Base-by-base conservation (phyloP, 2,329 filamentous ascomycete species). In the Monilinia fructicola region DNA sequence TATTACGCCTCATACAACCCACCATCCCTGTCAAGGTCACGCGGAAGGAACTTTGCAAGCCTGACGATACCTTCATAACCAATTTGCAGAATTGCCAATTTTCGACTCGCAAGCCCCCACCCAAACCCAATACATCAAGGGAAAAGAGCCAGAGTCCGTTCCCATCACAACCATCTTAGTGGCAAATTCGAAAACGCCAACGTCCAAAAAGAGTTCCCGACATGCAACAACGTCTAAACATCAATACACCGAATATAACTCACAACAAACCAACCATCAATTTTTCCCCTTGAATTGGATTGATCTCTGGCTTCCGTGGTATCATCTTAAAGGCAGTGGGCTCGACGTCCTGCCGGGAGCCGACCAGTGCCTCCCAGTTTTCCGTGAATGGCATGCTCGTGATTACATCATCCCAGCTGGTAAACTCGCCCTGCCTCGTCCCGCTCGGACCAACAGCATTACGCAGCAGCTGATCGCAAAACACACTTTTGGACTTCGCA, bases 401-500 rank as follows among this genome's bases (percentile, higher is more conserved):
- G 16, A 59, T 12, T 3, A 35, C 42, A 0, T 59, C 56, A 11
- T 59, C 18, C 56, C 56, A 59, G n/a, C 42, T 48, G 6, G 5
- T 7, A 48, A 59, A 59, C 1, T 48, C 26, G 26, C 56, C 56
- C 35, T 23, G 0, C 1, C 21, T 35, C 7, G 11, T 48, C 4
- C 12, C 3, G 23, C 35, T 23, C 3, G 31, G 28, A 4, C 26
- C 56, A 10, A 12, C 4, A 31, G 44, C 28, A 4, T 1, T 14
- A 5, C 1, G 3, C 3, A 60, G 42, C 4, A 60, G n/a, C 1
- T 1, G 4, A 4, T 21, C n/a, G 0, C 3, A 1, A 2, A 11
- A 60, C 0, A 23, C 5, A 3, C 10, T 1, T 18, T 35, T 60
- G 12, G 42, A 21, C 18, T 48, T 18, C 21, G 10, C 1, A 14